phyloP scores from a whole-genome alignment of 2,329 filamentous ascomycete species.

The Penicillium italicum region DNA sequence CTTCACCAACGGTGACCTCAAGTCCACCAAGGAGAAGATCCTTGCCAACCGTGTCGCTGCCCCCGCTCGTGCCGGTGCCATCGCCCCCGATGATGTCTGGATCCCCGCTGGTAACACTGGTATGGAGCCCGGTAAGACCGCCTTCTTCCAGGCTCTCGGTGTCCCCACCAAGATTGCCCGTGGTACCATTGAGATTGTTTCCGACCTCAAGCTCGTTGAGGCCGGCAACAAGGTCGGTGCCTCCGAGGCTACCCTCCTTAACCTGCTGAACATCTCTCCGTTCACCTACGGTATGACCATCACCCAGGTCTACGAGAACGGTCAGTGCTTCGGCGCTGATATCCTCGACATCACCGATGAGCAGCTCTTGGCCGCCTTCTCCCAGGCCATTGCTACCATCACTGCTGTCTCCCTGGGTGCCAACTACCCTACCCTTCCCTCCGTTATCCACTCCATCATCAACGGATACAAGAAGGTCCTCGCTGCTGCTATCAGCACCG shows the following conservation, averaged over 20 bases:
- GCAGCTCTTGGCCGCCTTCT: conserved; percentile 83
- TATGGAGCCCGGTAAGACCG: conserved; percentile 99
- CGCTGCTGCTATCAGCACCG: conserved; percentile 82
- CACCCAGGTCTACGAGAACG: conserved; percentile 93
- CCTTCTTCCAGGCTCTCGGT: conserved; percentile 99
- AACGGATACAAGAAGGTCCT: conserved; percentile 96
- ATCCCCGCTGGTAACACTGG: conserved; percentile 98
- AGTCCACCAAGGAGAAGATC: conserved; percentile 88
- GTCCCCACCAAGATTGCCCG: conserved; percentile 99
- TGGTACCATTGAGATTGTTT: conserved; percentile 99
- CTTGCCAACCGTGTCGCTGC: conserved; percentile 96
- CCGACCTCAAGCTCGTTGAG: conserved; percentile 97
- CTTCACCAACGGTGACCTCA: conserved; percentile 97
- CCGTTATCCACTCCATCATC: conserved; percentile 92
- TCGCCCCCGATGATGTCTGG: conserved; percentile 91
- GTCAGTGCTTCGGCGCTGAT: conserved; percentile 79
- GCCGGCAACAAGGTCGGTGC: conserved; percentile 90
- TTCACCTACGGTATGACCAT: conserved; percentile 99
- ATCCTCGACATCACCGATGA: conserved; percentile 94
- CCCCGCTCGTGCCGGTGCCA: conserved; percentile 93
- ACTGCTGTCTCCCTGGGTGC: conserved; percentile 85
- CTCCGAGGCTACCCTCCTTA: conserved; percentile 96
- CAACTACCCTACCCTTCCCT: conserved; percentile 94
- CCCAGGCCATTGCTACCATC: conserved; percentile 77
- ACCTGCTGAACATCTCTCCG: conserved; percentile 99